Evolutionary conservation across 2,329 filamentous ascomycete species (phyloP), one percentile per base, ranked within the genome.

Genomic region (Coniochaeta prunicola): DNA sequence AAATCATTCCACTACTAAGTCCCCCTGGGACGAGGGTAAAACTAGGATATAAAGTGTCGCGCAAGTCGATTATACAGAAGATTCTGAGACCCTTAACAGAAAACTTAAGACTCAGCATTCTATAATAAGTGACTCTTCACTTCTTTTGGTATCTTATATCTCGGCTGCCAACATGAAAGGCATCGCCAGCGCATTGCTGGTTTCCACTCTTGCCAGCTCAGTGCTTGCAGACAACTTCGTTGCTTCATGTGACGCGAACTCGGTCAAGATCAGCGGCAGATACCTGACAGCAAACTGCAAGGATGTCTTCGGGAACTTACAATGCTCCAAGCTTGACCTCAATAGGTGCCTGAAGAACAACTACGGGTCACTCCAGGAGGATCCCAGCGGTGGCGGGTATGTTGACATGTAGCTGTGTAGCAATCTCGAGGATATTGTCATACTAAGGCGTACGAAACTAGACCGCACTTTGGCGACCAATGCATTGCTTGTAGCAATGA

Each of bases 401-500:
- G 60, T 38, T 38, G 36, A 38, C 17, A 5, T 15, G 4, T 38
- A 15, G 19, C 36, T 38, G 36, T n/a, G 15, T 13, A 13, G 33
- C 31, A 13, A 17, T 56, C 9, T 33, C n/a, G 34, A 21, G 31
- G 8, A 38, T 4, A 33, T 15, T 5, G 3, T 36, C 34, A 21
- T 33, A 8, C 40, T 31, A 31, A 40, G n/a, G n/a, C 24, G 15
- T 2, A 42, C 4, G 33, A 12, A 9, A 12, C 26, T 15, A 66
- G 64, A 4, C 63, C 65, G 6, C 61, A 62, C 57, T 56, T 64
- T 15, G 59, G 55, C n/a, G 64, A 64, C 56, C 61, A 66, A 38
- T 66, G 65, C 61, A 36, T 65, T 55, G 50, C 62, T 12, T 66
- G 65, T 61, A 62, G 57, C 56, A 66, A 65, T 56, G 42, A 34